Percentiles rank a stretch among this genome's conserved stretches.
phyloP scores from a whole-genome alignment of 768 basidiomycete genomes.

The Lactarius akahatsu region DNA sequence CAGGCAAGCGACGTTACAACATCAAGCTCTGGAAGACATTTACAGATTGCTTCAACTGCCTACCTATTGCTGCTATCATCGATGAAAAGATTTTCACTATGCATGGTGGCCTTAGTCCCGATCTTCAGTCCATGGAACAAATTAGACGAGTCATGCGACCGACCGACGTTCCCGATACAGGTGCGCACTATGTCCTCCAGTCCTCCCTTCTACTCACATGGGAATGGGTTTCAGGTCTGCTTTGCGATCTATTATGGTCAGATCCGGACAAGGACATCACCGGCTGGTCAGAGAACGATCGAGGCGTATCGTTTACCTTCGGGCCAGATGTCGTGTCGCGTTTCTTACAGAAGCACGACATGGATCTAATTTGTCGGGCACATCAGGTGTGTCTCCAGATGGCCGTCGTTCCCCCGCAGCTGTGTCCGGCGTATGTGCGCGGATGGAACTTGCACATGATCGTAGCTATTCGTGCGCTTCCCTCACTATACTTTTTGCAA shows the following conservation, averaged over 20 bases:
- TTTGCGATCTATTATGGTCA: constrained; percentile 97
- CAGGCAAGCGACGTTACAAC: constrained; percentile 99
- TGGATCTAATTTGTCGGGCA: constrained; percentile 98
- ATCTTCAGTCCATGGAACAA: constrained; percentile 99
- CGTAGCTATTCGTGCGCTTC: neutral
- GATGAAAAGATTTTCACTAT: constrained; percentile 99
- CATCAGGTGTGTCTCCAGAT: constrained; percentile 71
- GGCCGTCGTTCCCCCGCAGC: constrained; percentile 17
- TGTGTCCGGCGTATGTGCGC: neutral
- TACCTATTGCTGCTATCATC: constrained; percentile 98
- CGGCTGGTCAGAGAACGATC: constrained; percentile 99
- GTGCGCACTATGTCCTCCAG: constrained; percentile 43
- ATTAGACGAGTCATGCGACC: constrained; percentile 99
- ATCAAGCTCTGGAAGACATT: constrained; percentile 99
- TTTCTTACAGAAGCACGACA: constrained; percentile 99
- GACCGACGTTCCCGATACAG: constrained; percentile 98
- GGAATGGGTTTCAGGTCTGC: constrained; percentile 56
- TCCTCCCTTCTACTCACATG: constrained; percentile 11
- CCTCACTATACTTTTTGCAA: neutral
- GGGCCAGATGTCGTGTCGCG: constrained; percentile 97
- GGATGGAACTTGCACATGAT: constrained; percentile 5
- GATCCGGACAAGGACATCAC: constrained; percentile 99
- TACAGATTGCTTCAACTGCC: constrained; percentile 99
- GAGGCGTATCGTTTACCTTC: constrained; percentile 98
- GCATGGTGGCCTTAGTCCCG: constrained; percentile 97